Base-by-base conservation (phyloP, 2,329 filamentous ascomycete genomes). In the Neofusicoccum sp. region DNA sequence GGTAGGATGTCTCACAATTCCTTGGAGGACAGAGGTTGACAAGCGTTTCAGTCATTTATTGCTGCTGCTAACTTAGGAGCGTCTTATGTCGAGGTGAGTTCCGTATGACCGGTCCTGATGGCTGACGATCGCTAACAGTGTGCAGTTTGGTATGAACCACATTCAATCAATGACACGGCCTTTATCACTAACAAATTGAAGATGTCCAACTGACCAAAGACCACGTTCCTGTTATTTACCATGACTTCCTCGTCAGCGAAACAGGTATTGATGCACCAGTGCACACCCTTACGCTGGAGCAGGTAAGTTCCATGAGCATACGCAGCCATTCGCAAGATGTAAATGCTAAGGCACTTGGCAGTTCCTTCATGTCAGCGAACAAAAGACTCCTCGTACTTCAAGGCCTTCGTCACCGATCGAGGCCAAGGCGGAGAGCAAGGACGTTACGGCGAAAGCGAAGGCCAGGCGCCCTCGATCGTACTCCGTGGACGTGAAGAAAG, bases 191-290 rank as follows among this genome's bases (percentile, higher is more conserved):
- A 64, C 33, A n/a, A 34, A 12, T 20, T 61, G 58, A 89, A 69
- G 95, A 99, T 72, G 95, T 99, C 0, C 95, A 99, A 73, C 80
- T 99, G 40, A 99, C 95, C n/a, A 99, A 99, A 71, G 95, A 99
- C 71, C 92, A 96, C 69, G 92, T 99, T 1, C 95, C 95, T 0
- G 93, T 99, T 65, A 96, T 99, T 69, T 99, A 99, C 72, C 95
- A 99, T 72, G 95, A 99, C 74, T 99, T 99, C 70, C 82, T 98
- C 12, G 95, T 99, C 73, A 96, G 92, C 71, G 95, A 99, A 76
- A 98, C 95, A 0, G 95, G 96, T 8, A 95, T 97, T 58, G 95
- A 99, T 71, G 95, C 95, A 0, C 95, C 95, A 0, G 93, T 99
- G 1, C 95, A 99, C 72, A 96, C 91, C 0, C 80, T 99, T 65